Conservation (phyloP, 768 basidiomycete genomes). For the Dioszegia hungarica region DNA sequence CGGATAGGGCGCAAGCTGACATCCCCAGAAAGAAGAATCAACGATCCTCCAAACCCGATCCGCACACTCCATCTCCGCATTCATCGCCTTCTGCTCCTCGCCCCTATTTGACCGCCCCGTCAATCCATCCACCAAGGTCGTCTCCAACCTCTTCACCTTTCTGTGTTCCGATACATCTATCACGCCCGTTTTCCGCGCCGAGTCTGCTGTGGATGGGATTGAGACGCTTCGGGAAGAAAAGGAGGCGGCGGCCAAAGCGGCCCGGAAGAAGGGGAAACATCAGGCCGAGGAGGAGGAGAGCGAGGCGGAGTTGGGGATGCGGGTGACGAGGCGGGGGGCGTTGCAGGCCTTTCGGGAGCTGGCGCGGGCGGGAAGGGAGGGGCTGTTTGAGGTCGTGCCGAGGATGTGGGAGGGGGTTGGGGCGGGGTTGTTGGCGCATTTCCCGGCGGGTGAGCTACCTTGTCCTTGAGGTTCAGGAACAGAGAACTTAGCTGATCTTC, state of each 20-base stretch:
- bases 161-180: constrained; percentile 84
- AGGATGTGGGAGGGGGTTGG: constrained; percentile 94
- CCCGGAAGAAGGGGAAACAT: constrained; percentile 19
- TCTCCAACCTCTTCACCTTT: constrained; percentile 95
- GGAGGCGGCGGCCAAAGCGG: constrained; percentile 16
- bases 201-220: constrained; percentile 57
- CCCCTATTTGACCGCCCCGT: constrained; percentile 58
- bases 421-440: constrained; percentile 66
- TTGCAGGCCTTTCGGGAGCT: constrained; percentile 73
- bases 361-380: constrained; percentile 67
- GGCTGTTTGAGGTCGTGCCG: constrained; percentile 72
- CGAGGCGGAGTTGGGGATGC: constrained; percentile 62
- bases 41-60: constrained; percentile 80
- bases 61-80: constrained; percentile 76
- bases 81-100: constrained; percentile 74
- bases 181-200: constrained; percentile 79
- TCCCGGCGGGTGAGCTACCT: constrained; percentile 59
- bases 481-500: background rate
- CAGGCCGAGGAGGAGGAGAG: constrained; percentile 36
- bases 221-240: constrained; percentile 59
- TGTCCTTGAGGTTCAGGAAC: background rate
- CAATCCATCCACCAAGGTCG: constrained; percentile 90
- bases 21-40: constrained; percentile 63
- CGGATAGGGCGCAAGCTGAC: constrained; percentile 47
- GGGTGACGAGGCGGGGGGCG: constrained; percentile 78